Conservation (phyloP, 306 rosid species). For the Quercus engelmannii region DNA sequence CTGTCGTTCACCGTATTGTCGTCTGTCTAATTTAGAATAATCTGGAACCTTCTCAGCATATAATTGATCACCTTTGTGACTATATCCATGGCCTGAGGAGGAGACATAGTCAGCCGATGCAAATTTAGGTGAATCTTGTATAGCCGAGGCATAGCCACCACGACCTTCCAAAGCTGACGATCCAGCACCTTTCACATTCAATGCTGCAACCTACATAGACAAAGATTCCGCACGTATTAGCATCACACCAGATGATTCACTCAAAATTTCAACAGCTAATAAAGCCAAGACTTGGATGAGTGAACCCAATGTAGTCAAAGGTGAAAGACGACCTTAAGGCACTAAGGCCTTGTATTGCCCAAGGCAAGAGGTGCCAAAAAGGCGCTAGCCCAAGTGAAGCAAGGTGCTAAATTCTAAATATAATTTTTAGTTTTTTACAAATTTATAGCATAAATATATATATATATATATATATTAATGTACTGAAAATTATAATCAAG, state of each 20-base stretch:
- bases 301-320: background rate
- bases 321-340: no score
- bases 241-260: background rate
- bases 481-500: no score
- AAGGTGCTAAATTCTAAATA: no score
- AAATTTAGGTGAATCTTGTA: constrained; percentile 81
- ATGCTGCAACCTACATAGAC: constrained; percentile 50
- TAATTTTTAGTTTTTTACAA: no score
- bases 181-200: constrained; percentile 64
- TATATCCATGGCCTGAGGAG: constrained; percentile 74
- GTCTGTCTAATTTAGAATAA: constrained; percentile 75
- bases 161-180: constrained; percentile 75
- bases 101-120: constrained; percentile 71
- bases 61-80: constrained; percentile 71
- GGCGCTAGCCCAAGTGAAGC: no score
- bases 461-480: no score
- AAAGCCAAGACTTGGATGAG: background rate
- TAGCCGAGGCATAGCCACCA: constrained; percentile 62
- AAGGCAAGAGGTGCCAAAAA: no score
- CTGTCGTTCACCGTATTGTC: constrained; percentile 82
- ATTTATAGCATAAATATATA: no score
- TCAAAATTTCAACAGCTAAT: background rate
- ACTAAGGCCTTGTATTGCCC: no score
- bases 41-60: constrained; percentile 83
- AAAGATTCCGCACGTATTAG: background rate